Conservation (phyloP, 192 early-diverging fungal genomes). For the Podila minutissima region DNA sequence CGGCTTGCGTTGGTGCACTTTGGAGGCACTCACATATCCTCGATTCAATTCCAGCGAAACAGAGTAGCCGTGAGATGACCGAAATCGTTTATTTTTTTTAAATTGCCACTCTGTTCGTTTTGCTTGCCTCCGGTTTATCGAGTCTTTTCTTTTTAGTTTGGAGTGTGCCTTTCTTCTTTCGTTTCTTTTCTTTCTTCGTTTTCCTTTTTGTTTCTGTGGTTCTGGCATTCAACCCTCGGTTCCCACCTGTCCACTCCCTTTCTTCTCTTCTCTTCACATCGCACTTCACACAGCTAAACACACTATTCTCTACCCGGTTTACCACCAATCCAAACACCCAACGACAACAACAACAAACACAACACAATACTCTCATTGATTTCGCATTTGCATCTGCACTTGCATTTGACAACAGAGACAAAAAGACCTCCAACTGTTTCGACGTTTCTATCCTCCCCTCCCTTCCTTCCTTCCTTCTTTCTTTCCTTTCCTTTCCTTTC, state of each 20-base stretch:
- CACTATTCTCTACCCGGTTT: neutral
- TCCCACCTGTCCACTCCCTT: neutral
- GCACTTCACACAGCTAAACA: neutral
- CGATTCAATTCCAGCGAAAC: too few species aligned
- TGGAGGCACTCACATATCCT: too few species aligned
- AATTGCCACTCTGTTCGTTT: too few species aligned
- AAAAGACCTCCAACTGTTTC: neutral
- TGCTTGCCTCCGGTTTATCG: too few species aligned
- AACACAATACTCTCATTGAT: too few species aligned
- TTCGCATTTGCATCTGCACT: neutral
- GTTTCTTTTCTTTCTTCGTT: neutral
- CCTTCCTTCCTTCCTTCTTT: neutral
- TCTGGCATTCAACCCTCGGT: too few species aligned
- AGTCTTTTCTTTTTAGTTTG: too few species aligned
- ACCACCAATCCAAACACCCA: neutral
- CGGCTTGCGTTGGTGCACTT: too few species aligned
- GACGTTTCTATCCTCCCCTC: neutral
- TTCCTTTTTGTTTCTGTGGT: neutral
- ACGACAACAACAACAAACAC: too few species aligned
- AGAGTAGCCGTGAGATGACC: too few species aligned
- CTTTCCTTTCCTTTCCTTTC: neutral
- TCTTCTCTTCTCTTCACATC: constrained; percentile 1
- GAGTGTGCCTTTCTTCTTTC: too few species aligned
- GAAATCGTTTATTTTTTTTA: too few species aligned
- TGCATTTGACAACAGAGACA: neutral